Evolutionary conservation across 805 yeast species (phyloP).

Genomic region (Wickerhamiella azyma): DNA sequence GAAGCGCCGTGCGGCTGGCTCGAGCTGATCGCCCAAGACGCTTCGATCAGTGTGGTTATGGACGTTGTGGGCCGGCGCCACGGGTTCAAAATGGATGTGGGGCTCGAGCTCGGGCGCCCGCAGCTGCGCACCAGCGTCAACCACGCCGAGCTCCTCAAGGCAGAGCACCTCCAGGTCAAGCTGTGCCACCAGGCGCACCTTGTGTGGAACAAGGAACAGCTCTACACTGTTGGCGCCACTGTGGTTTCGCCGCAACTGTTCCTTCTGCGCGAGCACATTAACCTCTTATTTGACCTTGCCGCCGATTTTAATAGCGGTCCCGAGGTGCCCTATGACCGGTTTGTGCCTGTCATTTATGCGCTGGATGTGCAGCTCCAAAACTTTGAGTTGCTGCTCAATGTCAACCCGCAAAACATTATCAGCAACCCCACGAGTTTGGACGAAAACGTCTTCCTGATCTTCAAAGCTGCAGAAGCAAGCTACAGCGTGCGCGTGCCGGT

Average conservation of each 20-base stretch:
- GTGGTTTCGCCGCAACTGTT: conserved; percentile 46
- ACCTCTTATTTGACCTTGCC: conserved; percentile 55
- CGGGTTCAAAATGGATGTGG: conserved; percentile 43
- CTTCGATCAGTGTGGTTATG: conserved; percentile 36
- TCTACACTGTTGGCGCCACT: conserved; percentile 47
- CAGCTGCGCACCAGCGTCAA: conserved; percentile 75
- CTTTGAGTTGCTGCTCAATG: conserved; percentile 55
- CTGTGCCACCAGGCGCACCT: conserved; percentile 59
- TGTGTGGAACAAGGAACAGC: conserved; percentile 66
- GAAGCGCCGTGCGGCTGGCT: conserved; percentile 71
- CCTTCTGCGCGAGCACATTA: conserved; percentile 68
- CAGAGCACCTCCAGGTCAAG: conserved; percentile 40
- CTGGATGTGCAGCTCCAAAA: conserved; percentile 45
- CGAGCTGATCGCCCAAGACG: conserved; percentile 48
- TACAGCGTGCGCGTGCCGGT: conserved; percentile 45
- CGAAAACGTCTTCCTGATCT: conserved; percentile 63
- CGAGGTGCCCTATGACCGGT: conserved; percentile 51
- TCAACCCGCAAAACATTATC: conserved; percentile 78
- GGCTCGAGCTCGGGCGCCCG: conserved; percentile 36
- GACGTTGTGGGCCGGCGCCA: conserved; percentile 36
- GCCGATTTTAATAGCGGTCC: conserved; percentile 66
- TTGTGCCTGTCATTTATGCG: conserved; percentile 55
- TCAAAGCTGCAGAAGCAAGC: conserved; percentile 48
- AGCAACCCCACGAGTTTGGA: conserved; percentile 76
- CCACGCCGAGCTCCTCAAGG: conserved; percentile 62